A percentile compares a stretch with the other conserved stretches of the same genome.
phyloP scores from a whole-genome alignment of 441 rosid species.

The Mallotus repandus region DNA sequence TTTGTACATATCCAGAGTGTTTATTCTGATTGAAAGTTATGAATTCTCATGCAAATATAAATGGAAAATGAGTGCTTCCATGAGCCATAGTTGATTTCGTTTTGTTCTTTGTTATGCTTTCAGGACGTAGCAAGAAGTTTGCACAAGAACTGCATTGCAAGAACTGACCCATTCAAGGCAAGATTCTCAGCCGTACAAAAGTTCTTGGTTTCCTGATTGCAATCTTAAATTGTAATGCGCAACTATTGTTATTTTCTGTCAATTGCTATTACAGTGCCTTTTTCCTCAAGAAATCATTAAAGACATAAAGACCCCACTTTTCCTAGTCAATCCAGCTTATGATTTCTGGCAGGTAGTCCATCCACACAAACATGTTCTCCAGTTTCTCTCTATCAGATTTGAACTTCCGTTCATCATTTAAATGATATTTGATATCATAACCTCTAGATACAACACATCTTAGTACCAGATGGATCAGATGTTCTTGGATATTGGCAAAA shows the following conservation, averaged over 20 bases:
- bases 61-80: not conserved
- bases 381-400: not conserved
- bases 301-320: slow-evolving; percentile 59
- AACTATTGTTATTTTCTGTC: slow-evolving; percentile 2
- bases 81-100: not conserved
- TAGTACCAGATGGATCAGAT: slow-evolving; percentile 67
- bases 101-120: slow-evolving; percentile 23
- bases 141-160: slow-evolving; percentile 51
- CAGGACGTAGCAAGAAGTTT: slow-evolving; percentile 75
- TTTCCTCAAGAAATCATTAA: slow-evolving; percentile 66
- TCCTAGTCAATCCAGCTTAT: slow-evolving; percentile 79
- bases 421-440: slow-evolving; percentile 28
- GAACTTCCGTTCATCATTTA: slow-evolving; percentile 12
- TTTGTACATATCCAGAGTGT: not conserved
- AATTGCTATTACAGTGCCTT: slow-evolving; percentile 58
- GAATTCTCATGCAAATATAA: not conserved
- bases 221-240: not conserved
- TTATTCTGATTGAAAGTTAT: not conserved
- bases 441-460: slow-evolving; percentile 66
- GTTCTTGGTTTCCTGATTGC: slow-evolving; percentile 5
- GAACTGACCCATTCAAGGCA: slow-evolving; percentile 55
- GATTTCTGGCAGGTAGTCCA: slow-evolving; percentile 91
- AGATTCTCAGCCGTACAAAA: slow-evolving; percentile 18
- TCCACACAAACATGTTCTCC: slow-evolving; percentile 1
- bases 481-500: slow-evolving; percentile 54